Evolutionary conservation across 768 basidiomycete genomes (phyloP), one percentile per base, ranked within the genome.

Genomic region (Boletus tomentosulus): DNA sequence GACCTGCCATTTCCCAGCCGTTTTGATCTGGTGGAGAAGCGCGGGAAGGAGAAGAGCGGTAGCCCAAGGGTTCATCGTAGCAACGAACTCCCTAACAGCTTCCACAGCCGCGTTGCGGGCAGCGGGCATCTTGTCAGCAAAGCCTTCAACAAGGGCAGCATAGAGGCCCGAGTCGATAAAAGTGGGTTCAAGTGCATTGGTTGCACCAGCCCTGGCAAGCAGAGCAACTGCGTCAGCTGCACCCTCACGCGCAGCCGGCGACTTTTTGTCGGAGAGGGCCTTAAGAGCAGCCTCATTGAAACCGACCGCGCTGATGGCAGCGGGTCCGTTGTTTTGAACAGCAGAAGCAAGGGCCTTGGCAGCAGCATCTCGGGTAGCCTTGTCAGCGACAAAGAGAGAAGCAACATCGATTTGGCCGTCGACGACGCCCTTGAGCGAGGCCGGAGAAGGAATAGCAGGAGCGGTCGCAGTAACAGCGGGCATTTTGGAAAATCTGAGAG

Each of bases 1-100:
- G 78, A 96, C 65, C 73, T 96, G 95, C 93, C 94, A 97, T 73
- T 97, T 97, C 67, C 95, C 93, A 66, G 92, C 91, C 62, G 88
- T 89, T 78, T 92, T 90, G 79, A 98, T 89, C 74, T 96, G 84
- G 71, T 89, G 82, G 66, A 98, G 91, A 69, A 98, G 82, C 53
- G 85, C 77, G 52, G 92, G 92, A 65, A 98, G 89, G 66, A 94
- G 71, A 63, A 90, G 81, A 57, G 82, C 78, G 24, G 88, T 76
- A 45, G 88, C 89, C 94, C 93, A 98, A 15, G 91, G 86, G 78
- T 87, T 94, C 84, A 90, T 88, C 56, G 79, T 75, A 58, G 84
- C 76, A 67, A 82, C 85, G 66, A 85, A 89, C 67, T 77, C 76
- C 66, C 83, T 82, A 62, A 92, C 86, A 54, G 92, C 92, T 66